Evolutionary conservation across 2,329 filamentous ascomycete species (phyloP), one percentile per base, ranked within the genome.

Genomic region (Cladorrhinum sp.): DNA sequence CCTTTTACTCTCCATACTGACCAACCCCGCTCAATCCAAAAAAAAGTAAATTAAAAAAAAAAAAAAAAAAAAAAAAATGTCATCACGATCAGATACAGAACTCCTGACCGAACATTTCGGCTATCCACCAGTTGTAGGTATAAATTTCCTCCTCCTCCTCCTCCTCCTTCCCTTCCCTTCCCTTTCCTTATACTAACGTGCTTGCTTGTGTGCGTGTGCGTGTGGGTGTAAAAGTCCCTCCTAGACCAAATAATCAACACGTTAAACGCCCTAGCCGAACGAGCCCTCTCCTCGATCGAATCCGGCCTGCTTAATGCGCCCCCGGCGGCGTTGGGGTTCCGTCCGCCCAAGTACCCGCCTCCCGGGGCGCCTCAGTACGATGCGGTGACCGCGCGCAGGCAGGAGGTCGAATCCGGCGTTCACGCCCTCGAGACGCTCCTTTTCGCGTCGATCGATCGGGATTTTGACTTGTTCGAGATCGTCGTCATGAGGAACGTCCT

Each of bases 181-280:
- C 14, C 61, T 16, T 48, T 66, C 36, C 62, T 30, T 58, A 20
- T 60, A 61, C 59, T 52, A 48, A n/a, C 18, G 6, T 42, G 36
- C 16, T n/a, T 42, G 36, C n/a, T n/a, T n/a, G n/a, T n/a, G n/a
- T n/a, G n/a, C n/a, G n/a, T n/a, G n/a, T n/a, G n/a, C n/a, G n/a
- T n/a, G n/a, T n/a, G n/a, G n/a, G n/a, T n/a, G n/a, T n/a, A 42
- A 42, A 42, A 96, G 93, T 90, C 90, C 63, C 86, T 99, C 48
- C 89, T 99, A 71, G 95, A 99, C 84, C 94, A 98, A 77, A 93
- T 98, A 69, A 96, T 98, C 79, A 97, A 98, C 80, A 90, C 89
- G 59, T 87, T 97, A 75, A 99, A 98, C 79, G 91, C 94, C 71
- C 85, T 97, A 70, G 89, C 95, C 70, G 95, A 96, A 76, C 89